Percentiles rank a stretch among this genome's conserved stretches.
phyloP scores from a whole-genome alignment of 345 rosid species.

The Theobroma cacao region DNA sequence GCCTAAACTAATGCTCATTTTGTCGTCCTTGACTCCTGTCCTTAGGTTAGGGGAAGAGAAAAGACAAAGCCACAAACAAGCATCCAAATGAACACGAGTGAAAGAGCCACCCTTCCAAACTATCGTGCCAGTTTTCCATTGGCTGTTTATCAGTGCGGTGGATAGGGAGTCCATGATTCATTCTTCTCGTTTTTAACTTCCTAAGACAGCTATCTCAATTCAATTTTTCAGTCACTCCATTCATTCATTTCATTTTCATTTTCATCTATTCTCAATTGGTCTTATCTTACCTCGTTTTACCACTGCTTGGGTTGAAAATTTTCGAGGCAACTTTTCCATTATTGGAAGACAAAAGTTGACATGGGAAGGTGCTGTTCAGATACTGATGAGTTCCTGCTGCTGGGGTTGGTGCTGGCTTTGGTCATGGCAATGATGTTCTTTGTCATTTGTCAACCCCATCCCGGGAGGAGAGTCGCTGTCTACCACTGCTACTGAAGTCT shows the following conservation, averaged over 20 bases:
- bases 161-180: constrained; percentile 10
- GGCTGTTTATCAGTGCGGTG: background rate
- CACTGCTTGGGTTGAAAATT: background rate
- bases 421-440: constrained; percentile 31
- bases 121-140: constrained; percentile 8
- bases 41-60: background rate
- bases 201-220: background rate
- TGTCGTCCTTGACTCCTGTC: background rate
- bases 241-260: background rate
- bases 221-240: background rate
- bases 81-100: background rate
- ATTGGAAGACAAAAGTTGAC: background rate
- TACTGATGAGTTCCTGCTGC: constrained; percentile 18
- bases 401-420: constrained; percentile 24
- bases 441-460: constrained; percentile 21
- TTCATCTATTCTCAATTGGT: background rate
- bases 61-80: background rate
- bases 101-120: background rate
- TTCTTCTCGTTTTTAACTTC: background rate
- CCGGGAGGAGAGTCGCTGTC: constrained; percentile 27
- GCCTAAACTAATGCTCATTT: background rate
- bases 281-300: background rate
- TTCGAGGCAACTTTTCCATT: background rate
- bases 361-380: constrained; percentile 40
- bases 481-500: constrained; percentile 22